Base-by-base conservation (phyloP, 129 eudicot genomes). In the Escallonia rubra region DNA sequence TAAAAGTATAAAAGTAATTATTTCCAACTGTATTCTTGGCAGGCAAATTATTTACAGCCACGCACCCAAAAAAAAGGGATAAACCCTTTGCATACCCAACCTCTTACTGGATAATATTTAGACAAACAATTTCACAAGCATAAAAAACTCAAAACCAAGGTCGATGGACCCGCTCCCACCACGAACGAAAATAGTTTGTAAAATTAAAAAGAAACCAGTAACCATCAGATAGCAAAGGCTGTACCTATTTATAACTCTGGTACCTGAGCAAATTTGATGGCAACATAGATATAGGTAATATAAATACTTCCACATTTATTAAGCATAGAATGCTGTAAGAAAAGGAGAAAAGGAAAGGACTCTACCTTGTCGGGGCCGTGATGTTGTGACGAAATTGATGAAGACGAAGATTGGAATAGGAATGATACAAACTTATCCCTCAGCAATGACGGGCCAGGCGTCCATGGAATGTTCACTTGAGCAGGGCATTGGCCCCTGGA, bases 401-500 rank as follows among this genome's bases (percentile, higher is more conserved):
- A 69, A 69, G 64, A 56, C 3, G 57, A 50, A 16, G 71, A 68
- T 23, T 51, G 60, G 15, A 63, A 61, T 54, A 72, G 8, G 6
- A 41, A 52, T 61, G 74, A 55, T 12, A 52, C 42, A 51, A 74
- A 55, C 43, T 44, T 63, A 63, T 68, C 61, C 43, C 47, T 52
- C 14, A 13, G n/a, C 39, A 68, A 61, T 45, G 70, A 59, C 62
- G 50, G 16, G 43, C 65, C 60, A 65, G 63, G 14, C 34, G 34
- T 23, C 34, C 34, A 1, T 23, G 34, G 34, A 23, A 23, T 23
- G 9, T 67, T 57, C 10, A 43, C 74, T 70, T 38, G 63, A 64
- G 75, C 55, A 64, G 86, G 80, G 71, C 84, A 70, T 23, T 78
- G 77, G 48, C 76, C 82, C 44, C 65, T 43, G n/a, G 48, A 9